phyloP scores from a whole-genome alignment of 306 rosid species.

The Fagus sylvatica region DNA sequence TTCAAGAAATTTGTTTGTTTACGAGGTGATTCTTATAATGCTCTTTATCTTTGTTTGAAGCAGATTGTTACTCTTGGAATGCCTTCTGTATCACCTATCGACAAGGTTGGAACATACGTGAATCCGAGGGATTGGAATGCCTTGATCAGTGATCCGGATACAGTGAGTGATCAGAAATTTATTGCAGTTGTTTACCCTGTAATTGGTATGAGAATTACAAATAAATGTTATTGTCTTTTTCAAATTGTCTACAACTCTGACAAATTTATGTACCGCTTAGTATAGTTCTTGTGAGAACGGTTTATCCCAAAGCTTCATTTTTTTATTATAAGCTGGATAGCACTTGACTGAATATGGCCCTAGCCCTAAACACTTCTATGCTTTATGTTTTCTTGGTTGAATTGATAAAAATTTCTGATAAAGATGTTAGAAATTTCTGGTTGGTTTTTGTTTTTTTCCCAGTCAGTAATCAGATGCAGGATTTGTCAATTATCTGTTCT shows the following conservation, averaged over 20 bases:
- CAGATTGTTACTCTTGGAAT: conserved; percentile 97
- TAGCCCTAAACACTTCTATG: not conserved
- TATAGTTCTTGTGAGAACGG: not conserved
- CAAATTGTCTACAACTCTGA: not conserved
- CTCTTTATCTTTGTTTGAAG: conserved; percentile 8
- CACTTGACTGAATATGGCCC: not conserved
- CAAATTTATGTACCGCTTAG: not conserved
- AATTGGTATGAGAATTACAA: not conserved
- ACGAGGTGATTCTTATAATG: conserved; percentile 14
- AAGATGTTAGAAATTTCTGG: not conserved
- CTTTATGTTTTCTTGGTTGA: not conserved
- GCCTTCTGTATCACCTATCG: conserved; percentile 74
- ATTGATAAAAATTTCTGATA: not conserved
- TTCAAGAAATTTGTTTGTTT: not conserved
- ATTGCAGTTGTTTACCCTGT: conserved; percentile 4
- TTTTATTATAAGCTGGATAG: not conserved
- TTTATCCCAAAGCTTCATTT: not conserved
- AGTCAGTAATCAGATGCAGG: not conserved
- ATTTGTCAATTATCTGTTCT: not conserved
- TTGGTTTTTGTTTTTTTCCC: not conserved
- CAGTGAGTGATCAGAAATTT: conserved; percentile 45
- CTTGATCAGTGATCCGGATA: conserved; percentile 77
- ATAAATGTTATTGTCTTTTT: not conserved
- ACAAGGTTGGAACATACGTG: conserved; percentile 80
- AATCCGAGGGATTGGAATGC: conserved; percentile 81